Conservation (phyloP, 2,329 filamentous ascomycete genomes). For the Fusarium anguioides region DNA sequence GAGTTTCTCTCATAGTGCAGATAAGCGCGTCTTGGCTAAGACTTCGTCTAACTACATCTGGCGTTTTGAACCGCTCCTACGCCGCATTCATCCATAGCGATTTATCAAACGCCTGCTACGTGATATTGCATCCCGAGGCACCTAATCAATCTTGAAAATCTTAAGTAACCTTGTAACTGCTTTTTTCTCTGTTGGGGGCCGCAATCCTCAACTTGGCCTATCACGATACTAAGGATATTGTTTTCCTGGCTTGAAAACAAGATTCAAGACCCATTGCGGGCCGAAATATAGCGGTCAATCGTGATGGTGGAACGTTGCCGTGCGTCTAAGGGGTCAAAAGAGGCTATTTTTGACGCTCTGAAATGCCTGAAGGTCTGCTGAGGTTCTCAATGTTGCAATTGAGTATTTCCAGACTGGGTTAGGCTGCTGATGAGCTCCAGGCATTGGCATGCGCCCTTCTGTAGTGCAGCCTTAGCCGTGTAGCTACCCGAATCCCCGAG, state of each 20-base stretch:
- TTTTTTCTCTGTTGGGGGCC: slow-evolving; percentile 10
- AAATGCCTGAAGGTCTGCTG: neutral
- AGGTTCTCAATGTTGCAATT: neutral
- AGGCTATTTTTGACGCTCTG: neutral
- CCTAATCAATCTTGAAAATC: neutral
- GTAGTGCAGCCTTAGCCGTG: neutral
- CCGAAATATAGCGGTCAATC: neutral
- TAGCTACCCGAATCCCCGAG: slow-evolving; percentile 1
- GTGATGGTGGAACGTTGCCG: neutral
- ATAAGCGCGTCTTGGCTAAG: slow-evolving; percentile 14
- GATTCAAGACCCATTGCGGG: neutral
- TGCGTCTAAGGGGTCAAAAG: neutral
- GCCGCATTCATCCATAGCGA: neutral
- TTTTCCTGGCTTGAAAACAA: slow-evolving; percentile 4
- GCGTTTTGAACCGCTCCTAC: slow-evolving; percentile 16
- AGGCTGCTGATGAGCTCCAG: neutral
- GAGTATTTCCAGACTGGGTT: neutral
- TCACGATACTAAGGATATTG: neutral
- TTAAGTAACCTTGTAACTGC: neutral
- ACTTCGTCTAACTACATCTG: slow-evolving; percentile 6
- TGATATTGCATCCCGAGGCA: neutral
- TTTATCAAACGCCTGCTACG: neutral
- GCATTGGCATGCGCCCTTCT: neutral
- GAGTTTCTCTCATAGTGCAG: slow-evolving; percentile 8
- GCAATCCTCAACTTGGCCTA: neutral